Evolutionary conservation across 768 basidiomycete species (phyloP), one percentile per base, ranked within the genome.

Genomic region (Podaxis carcinomalis): DNA sequence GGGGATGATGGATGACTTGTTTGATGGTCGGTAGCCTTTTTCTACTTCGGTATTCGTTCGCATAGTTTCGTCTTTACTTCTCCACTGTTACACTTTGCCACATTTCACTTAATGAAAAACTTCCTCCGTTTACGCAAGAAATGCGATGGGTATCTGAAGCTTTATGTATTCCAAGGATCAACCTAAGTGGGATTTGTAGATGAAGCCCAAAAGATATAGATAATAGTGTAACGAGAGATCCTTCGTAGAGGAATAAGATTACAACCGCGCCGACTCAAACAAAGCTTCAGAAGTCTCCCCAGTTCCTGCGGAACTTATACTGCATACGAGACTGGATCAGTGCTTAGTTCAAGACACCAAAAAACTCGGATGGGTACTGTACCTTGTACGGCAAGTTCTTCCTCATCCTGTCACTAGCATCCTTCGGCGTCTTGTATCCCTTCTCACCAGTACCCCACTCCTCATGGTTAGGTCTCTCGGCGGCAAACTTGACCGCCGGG

Each of bases 381-480:
- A 93, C 92, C 89, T 94, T 94, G 83, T 94, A 94, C 13, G 92
- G 92, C 56, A 92, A 65, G 70, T 93, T 93, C 76, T 82, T 90
- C 72, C 90, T 84, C 81, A 94, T 78, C 72, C 84, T 90, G 64
- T 96, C 95, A 47, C 78, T 78, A 0, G 88, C 75, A n/a, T 83
- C 83, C 55, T 80, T 84, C n/a, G 92, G 92, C 27, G 83, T 76
- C 67, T 84, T 84, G 71, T 89, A 92, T 0, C 90, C 91, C 21
- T 75, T 83, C 1, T 82, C 80, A 28, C 91, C 88, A 49, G 81
- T 75, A 0, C 91, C 92, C 88, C 87, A 92, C 52, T 87, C 87
- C 5, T 82, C 83, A 68, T 84, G 80, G 65, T 86, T 83, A 50
- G 80, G 72, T 59, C 75, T 74, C 3, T 87, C 86, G 56, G 76